These are phyloP conservation scores for Batkoa obscura DNA, from an alignment of 371 early-diverging fungal genomes.

Conservation along the genomic window DNA sequence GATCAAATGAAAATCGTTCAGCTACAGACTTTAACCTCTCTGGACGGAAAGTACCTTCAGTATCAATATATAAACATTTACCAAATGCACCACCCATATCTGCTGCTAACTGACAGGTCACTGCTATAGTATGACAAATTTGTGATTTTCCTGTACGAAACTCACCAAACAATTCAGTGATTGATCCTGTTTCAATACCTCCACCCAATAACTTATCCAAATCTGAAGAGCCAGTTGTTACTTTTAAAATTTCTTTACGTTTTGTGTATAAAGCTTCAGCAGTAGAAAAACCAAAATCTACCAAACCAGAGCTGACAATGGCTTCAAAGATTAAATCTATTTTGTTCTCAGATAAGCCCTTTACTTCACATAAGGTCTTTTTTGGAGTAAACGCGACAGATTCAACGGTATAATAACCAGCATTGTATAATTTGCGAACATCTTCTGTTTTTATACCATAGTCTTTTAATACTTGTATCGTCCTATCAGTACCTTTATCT, in stretches of 20 bases:
- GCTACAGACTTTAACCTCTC: constrained; percentile 80
- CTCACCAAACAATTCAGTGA: constrained; percentile 99
- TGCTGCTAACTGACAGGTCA: constrained; percentile 87
- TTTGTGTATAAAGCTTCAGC: constrained; percentile 89
- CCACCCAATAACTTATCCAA: constrained; percentile 90
- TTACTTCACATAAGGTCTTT: constrained; percentile 76
- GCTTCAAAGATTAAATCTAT: constrained; percentile 92
- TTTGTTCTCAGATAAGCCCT: constrained; percentile 97
- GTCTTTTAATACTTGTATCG: no score
- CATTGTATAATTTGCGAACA: constrained; percentile 73
- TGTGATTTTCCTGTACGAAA: constrained; percentile 99
- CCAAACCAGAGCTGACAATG: constrained; percentile 35
- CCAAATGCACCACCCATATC: constrained; percentile 91
- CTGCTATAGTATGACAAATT: constrained; percentile 95
- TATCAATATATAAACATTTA: constrained; percentile 97
- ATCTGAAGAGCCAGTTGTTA: constrained; percentile 92
- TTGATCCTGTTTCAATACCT: constrained; percentile 96
- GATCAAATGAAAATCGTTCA: constrained; percentile 74
- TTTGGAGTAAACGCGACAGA: constrained; percentile 93
- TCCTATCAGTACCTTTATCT: no score
- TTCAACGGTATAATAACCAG: constrained; percentile 92
- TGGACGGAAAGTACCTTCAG: constrained; percentile 98
- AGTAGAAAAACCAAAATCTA: constrained; percentile 95
- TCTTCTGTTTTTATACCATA: constrained; percentile 69
- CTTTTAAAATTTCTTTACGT: constrained; percentile 65